Base-by-base conservation (phyloP, 2,329 filamentous ascomycete genomes). In the Bipolaris sorokiniana region DNA sequence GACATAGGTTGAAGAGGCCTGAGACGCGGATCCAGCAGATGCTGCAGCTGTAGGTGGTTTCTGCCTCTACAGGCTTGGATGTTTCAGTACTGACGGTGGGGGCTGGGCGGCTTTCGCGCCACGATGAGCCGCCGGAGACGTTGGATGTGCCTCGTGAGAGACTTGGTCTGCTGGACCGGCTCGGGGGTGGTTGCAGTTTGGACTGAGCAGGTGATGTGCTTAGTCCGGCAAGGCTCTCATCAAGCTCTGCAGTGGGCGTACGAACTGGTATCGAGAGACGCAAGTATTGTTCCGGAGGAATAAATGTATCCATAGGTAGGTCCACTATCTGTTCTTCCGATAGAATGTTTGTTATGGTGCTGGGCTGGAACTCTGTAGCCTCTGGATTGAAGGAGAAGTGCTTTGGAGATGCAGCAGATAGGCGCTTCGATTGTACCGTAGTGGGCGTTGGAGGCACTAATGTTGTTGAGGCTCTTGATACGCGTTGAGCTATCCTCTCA, bases 11-110 rank as follows among this genome's bases (percentile, higher is more conserved):
- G 52, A 77, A 75, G 16, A 74, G 65, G 1, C 75, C 74, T 1
- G 61, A 64, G 20, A 77, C 69, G 7, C 69, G 68, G 38, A 77
- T 70, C 75, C 74, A 77, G 56, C 75, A 77, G 36, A 77, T 73
- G 36, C 69, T 71, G 61, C 75, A 77, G 45, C 67, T 70, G 50
- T 74, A 74, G 0, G 72, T 64, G 1, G 64, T 61, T 10, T 72
- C 67, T 2, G 49, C 46, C 38, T 63, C 62, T 10, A 42, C 23
- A n/a, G 56, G 48, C 41, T 64, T 67, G 16, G 63, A 44, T 3
- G 59, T 46, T 10, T 54, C 47, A 1, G 56, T 51, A 9, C 59
- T 58, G 28, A 57, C 37, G 3, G 47, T 54, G 13, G 56, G 51
- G 18, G 54, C 56, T 33, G 63, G 53, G 31, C 58, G 63, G 9